phyloP scores from a whole-genome alignment of 73 alveolate species.

The Diophrys appendiculata region DNA sequence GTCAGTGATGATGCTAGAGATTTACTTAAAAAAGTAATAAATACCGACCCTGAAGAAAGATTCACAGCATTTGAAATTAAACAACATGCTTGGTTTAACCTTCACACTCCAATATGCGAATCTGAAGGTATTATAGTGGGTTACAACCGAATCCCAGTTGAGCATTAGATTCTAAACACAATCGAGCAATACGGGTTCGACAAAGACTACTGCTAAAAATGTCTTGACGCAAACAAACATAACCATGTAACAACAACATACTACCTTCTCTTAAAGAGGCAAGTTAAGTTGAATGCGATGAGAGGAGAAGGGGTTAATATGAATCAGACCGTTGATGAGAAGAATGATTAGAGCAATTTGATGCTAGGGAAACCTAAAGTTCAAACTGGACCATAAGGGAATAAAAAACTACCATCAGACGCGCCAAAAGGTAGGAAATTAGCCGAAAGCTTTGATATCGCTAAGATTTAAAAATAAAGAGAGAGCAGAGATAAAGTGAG shows the following conservation, averaged over 20 bases:
- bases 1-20: constrained; percentile 88
- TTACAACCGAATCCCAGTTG: constrained; percentile 87
- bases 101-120: constrained; percentile 20
- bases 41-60: constrained; percentile 89
- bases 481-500: too few species aligned
- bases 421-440: too few species aligned
- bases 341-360: too few species aligned
- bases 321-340: too few species aligned
- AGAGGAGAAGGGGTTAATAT: too few species aligned
- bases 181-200: constrained; percentile 69
- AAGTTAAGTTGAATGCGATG: too few species aligned
- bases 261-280: constrained; percentile 41
- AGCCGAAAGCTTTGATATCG: too few species aligned
- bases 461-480: too few species aligned
- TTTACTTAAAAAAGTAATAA: constrained; percentile 76
- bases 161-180: constrained; percentile 68
- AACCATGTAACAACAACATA: constrained; percentile 80
- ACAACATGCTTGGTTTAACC: constrained; percentile 84
- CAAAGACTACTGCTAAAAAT: constrained; percentile 53
- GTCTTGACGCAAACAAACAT: constrained; percentile 69
- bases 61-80: constrained; percentile 78
- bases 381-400: too few species aligned
- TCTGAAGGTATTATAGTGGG: constrained; percentile 81
- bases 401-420: too few species aligned
- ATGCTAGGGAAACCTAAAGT: too few species aligned